These are phyloP conservation scores for Fennellomyces sp. DNA, from an alignment of 371 early-diverging fungal species.

Conservation along the genomic window DNA sequence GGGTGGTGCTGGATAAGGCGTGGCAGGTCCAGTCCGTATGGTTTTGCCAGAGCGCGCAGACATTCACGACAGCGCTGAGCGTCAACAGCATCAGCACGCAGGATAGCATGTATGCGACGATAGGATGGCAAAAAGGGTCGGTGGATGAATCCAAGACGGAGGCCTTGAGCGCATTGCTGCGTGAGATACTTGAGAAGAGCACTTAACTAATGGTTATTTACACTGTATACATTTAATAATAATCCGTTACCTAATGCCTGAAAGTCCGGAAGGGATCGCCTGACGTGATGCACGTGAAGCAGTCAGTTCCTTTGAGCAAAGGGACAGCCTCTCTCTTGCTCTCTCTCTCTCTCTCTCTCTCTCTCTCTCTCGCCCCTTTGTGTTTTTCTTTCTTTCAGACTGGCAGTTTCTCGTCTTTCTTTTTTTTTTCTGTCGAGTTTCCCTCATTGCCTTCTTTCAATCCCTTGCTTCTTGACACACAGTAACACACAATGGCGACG, in stretches of 20 bases:
- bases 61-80: slow-evolving; percentile 19
- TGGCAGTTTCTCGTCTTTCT: neutral
- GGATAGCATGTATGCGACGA: slow-evolving; percentile 20
- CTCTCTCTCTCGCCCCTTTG: too few relatives aligned
- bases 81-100: slow-evolving; percentile 27
- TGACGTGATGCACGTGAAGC: too few relatives aligned
- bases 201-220: neutral
- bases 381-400: too few relatives aligned
- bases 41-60: slow-evolving; percentile 44
- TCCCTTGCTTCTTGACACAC: too few relatives aligned
- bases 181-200: neutral
- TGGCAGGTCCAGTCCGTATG: slow-evolving; percentile 12
- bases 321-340: too few relatives aligned
- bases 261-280: too few relatives aligned
- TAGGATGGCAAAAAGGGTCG: slow-evolving; percentile 38
- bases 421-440: too few relatives aligned
- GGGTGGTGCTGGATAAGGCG: neutral
- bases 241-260: too few relatives aligned
- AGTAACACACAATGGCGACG: neutral
- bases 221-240: neutral
- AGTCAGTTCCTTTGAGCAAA: too few relatives aligned
- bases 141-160: slow-evolving; percentile 17
- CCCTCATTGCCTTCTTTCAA: too few relatives aligned
- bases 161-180: neutral
- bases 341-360: too few relatives aligned